Evolutionary conservation across 2,329 filamentous ascomycete species (phyloP).

Genomic region (Alternaria brassicae): DNA sequence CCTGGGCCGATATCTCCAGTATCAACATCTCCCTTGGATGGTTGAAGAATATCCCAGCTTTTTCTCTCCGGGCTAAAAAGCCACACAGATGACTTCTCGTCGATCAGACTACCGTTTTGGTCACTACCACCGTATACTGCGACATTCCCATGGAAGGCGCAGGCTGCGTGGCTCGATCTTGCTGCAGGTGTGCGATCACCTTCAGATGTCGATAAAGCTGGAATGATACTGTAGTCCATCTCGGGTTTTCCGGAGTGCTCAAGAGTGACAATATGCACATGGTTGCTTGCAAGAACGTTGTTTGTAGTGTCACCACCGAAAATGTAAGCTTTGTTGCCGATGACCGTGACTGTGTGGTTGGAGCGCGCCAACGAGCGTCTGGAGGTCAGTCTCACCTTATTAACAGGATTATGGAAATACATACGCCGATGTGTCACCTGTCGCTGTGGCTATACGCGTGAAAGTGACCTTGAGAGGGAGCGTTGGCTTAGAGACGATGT

Average conservation of each 20-base stretch:
- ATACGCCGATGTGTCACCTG: slow-evolving; percentile 45
- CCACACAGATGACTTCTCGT: slow-evolving; percentile 51
- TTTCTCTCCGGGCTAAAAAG: slow-evolving; percentile 46
- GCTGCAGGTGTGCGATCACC: slow-evolving; percentile 43
- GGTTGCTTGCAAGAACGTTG: slow-evolving; percentile 51
- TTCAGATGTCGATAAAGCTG: slow-evolving; percentile 47
- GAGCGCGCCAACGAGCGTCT: slow-evolving; percentile 43
- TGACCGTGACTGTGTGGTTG: slow-evolving; percentile 52
- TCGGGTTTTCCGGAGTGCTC: slow-evolving; percentile 42
- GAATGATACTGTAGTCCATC: slow-evolving; percentile 53
- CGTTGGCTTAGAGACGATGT: slow-evolving; percentile 53
- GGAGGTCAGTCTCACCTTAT: slow-evolving; percentile 7
- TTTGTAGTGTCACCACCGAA: slow-evolving; percentile 52
- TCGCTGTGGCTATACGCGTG: slow-evolving; percentile 49
- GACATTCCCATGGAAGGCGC: slow-evolving; percentile 50
- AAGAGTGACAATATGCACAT: slow-evolving; percentile 52
- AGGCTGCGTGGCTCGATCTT: slow-evolving; percentile 51
- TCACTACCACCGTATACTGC: slow-evolving; percentile 52
- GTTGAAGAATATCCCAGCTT: slow-evolving; percentile 34
- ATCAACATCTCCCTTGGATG: slow-evolving; percentile 22
- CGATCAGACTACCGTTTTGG: slow-evolving; percentile 40
- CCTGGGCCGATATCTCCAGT: slow-evolving; percentile 25
- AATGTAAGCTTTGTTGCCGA: slow-evolving; percentile 54
- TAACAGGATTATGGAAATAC: background rate
- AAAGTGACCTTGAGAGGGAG: slow-evolving; percentile 54